Evolutionary conservation across 768 basidiomycete species (phyloP).

Genomic region (Strobilomyces confusus): DNA sequence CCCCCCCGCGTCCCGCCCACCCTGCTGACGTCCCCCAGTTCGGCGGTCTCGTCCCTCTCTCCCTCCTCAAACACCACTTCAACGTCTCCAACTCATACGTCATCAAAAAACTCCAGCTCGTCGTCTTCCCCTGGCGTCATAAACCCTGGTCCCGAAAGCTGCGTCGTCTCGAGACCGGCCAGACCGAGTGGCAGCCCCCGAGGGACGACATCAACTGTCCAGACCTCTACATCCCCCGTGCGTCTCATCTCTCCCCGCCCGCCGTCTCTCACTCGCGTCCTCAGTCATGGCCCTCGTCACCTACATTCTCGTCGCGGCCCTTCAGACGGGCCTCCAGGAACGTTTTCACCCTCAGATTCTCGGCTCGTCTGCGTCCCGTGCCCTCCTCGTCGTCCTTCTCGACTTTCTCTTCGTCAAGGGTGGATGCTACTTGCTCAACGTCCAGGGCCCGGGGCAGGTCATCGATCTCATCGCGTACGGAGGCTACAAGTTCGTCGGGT

Average conservation of each 20-base stretch:
- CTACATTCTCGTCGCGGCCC: slow-evolving; percentile 88
- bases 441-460: slow-evolving; percentile 66
- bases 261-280: too few relatives aligned
- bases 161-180: slow-evolving; percentile 56
- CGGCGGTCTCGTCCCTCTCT: slow-evolving; percentile 70
- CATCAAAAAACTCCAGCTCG: slow-evolving; percentile 77
- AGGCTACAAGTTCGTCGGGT: slow-evolving; percentile 98
- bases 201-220: slow-evolving; percentile 94
- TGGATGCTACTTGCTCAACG: slow-evolving; percentile 91
- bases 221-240: slow-evolving; percentile 94
- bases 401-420: slow-evolving; percentile 88
- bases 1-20: too few relatives aligned
- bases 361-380: too few relatives aligned
- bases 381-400: too few relatives aligned
- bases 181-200: slow-evolving; percentile 80
- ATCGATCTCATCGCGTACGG: slow-evolving; percentile 88
- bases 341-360: slow-evolving; percentile 86
- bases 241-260: slow-evolving; percentile 16
- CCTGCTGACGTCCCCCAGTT: too few relatives aligned
- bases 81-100: slow-evolving; percentile 97
- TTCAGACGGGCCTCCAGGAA: too few relatives aligned
- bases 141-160: slow-evolving; percentile 78
- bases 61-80: slow-evolving; percentile 84
- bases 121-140: slow-evolving; percentile 96
- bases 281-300: slow-evolving; percentile 93